A percentile compares a stretch with the other conserved stretches of the same genome.
These are phyloP conservation scores for Xylariaceae sp. DNA, from an alignment of 2,329 filamentous ascomycete species.

Conservation along the genomic window DNA sequence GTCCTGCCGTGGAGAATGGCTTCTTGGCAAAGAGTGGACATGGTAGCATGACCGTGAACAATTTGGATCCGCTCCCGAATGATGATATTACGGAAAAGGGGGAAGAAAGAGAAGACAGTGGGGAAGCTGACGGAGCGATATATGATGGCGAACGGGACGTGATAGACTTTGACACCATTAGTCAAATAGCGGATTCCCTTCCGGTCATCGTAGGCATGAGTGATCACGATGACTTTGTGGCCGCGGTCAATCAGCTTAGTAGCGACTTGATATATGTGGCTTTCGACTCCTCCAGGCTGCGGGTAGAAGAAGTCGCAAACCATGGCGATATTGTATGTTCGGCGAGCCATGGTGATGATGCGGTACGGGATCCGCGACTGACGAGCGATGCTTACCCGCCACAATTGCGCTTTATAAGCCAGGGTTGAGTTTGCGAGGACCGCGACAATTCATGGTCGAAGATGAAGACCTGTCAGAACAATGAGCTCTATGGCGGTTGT, in stretches of 20 bases:
- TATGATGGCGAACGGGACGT: conserved; percentile 93
- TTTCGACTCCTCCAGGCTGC: conserved; percentile 92
- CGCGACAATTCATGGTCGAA: too few species aligned
- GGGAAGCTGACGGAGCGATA: conserved; percentile 92
- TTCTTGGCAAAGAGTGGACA: conserved; percentile 91
- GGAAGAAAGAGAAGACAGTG: conserved; percentile 97
- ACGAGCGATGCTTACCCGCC: too few species aligned
- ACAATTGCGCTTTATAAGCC: too few species aligned
- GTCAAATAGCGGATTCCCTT: conserved; percentile 93
- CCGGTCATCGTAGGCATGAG: conserved; percentile 86
- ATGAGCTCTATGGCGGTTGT: too few species aligned
- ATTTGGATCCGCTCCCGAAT: conserved; percentile 94
- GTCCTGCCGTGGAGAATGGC: conserved; percentile 91
- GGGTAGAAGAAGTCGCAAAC: conserved; percentile 99
- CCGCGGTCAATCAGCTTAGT: conserved; percentile 95
- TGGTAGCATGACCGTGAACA: conserved; percentile 91
- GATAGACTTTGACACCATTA: conserved; percentile 97
- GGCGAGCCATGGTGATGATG: conserved; percentile 29
- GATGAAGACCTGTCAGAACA: too few species aligned
- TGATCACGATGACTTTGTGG: conserved; percentile 97
- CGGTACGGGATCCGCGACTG: too few species aligned
- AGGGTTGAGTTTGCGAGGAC: too few species aligned
- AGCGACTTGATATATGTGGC: conserved; percentile 96
- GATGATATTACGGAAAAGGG: conserved; percentile 93
- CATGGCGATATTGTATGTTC: conserved; percentile 74